Conservation (phyloP, 306 rosid species). For the Comarum palustre region DNA sequence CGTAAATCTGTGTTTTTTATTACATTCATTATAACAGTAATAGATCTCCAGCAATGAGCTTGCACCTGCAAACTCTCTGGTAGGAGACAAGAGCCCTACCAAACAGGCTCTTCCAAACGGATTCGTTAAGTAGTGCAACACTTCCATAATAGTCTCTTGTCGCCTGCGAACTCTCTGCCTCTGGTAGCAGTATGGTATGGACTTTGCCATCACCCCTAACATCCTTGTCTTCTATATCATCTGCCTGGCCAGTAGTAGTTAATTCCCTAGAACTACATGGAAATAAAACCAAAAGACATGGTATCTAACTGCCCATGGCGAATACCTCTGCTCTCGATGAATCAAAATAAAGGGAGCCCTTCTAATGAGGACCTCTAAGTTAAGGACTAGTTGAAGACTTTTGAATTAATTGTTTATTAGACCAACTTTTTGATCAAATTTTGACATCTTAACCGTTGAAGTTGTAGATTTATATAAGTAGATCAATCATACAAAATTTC, state of each 20-base stretch:
- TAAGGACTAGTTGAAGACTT: no score
- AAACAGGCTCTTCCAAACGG: no score
- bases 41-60: no score
- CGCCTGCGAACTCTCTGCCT: not conserved
- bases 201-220: not conserved
- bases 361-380: no score
- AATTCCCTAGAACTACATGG: not conserved
- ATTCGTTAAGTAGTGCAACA: not conserved
- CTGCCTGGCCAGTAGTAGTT: not conserved
- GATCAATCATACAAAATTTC: no score
- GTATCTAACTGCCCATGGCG: not conserved
- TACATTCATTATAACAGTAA: no score
- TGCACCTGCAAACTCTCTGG: no score
- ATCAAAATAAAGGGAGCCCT: not conserved
- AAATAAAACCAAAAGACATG: not conserved
- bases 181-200: not conserved
- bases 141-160: not conserved
- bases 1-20: no score
- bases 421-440: no score
- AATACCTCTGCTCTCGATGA: not conserved
- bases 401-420: no score
- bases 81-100: conserved; percentile 4
- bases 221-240: not conserved
- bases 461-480: no score
- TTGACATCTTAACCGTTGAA: no score